These are phyloP conservation scores for Dactylellina parvicollis DNA, from an alignment of 2,329 filamentous ascomycete species.

Conservation along the genomic window DNA sequence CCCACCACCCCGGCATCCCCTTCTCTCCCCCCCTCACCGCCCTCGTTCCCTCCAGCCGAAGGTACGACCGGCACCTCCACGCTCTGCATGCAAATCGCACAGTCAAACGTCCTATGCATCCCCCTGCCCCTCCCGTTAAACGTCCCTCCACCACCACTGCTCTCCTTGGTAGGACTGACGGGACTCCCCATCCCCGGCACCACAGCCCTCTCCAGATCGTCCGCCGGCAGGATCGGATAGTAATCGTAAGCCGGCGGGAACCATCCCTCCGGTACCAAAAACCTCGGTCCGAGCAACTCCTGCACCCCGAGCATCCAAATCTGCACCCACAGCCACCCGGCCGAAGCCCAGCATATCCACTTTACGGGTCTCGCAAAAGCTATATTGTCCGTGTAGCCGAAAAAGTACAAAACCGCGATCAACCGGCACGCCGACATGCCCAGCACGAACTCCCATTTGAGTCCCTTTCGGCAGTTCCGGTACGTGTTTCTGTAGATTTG, in stretches of 20 bases:
- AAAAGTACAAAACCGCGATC: slow-evolving; percentile 86
- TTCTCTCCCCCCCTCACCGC: slow-evolving; percentile 58
- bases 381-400: slow-evolving; percentile 79
- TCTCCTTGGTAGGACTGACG: slow-evolving; percentile 60
- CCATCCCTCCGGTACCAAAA: slow-evolving; percentile 74
- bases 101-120: slow-evolving; percentile 74
- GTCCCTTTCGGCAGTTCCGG: slow-evolving; percentile 65
- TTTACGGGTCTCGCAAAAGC: slow-evolving; percentile 78
- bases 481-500: slow-evolving; percentile 83
- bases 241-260: slow-evolving; percentile 80
- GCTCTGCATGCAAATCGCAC: slow-evolving; percentile 91
- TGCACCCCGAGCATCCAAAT: slow-evolving; percentile 80
- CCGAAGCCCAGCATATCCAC: slow-evolving; percentile 71
- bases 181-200: slow-evolving; percentile 57
- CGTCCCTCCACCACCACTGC: slow-evolving; percentile 54
- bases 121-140: slow-evolving; percentile 61
- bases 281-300: slow-evolving; percentile 86
- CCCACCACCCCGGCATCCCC: slow-evolving; percentile 67
- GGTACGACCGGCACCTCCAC: slow-evolving; percentile 86
- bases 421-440: slow-evolving; percentile 83
- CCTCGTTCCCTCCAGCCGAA: slow-evolving; percentile 60
- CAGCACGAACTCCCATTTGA: slow-evolving; percentile 90
- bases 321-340: slow-evolving; percentile 87
- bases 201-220: slow-evolving; percentile 76
- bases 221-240: slow-evolving; percentile 85